Evolutionary conservation across 2,329 filamentous ascomycete genomes (phyloP), one percentile per base, ranked within the genome.

Genomic region (Penicillium hesseltinei): DNA sequence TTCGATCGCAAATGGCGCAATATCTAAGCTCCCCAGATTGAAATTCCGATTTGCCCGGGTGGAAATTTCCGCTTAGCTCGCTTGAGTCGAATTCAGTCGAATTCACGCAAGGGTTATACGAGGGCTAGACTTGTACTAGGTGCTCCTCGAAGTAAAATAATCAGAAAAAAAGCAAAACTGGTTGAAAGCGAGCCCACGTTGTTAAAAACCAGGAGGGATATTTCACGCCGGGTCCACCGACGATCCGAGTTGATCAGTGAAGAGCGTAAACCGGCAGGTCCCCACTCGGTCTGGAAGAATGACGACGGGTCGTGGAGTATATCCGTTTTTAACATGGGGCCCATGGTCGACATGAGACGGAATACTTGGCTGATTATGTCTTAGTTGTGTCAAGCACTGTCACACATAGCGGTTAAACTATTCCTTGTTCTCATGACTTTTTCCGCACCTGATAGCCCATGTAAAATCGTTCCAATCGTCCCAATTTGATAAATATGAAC

Each of bases 221-320:
- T 40, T 58, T 47, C 35, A 45, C 29, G 21, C 51, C 54, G n/a
- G 61, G 58, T 61, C 66, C 66, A 69, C 67, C 51, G 58, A 57
- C 51, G 66, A 69, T 70, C 65, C 61, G 59, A 61, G 54, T 35
- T 35, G 53, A 57, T 57, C 57, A 51, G 51, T 19, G 21, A 19
- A 40, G 36, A 35, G 54, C 55, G 50, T 49, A 38, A 59, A 63
- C 62, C 60, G 62, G 51, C 55, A 33, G 57, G 66, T 63, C 58
- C 58, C 62, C 38, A 56, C 58, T 53, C 47, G 64, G 68, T 62
- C 65, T 70, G 67, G 67, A 70, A 62, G 64, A 54, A 65, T 62
- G 66, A 70, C 66, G 67, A 65, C 56, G 57, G 53, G 57, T 48
- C 60, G 65, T 68, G 66, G 64, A 65, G 63, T 57, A 46, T 40